Base-by-base conservation (phyloP, 805 yeast species). In the Scheffersomyces stipitis region DNA sequence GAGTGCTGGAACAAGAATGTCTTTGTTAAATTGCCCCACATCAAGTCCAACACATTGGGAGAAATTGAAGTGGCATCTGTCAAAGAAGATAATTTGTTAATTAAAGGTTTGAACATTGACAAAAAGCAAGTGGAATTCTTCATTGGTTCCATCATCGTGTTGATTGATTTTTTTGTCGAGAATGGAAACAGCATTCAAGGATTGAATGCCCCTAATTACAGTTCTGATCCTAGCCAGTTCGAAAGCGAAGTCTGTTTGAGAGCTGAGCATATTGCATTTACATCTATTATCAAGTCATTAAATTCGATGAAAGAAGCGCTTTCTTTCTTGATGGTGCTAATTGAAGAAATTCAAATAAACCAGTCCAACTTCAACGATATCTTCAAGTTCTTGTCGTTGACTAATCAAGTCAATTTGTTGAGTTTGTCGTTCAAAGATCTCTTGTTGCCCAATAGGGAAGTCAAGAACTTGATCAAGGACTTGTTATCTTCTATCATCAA, bases 181-280 rank as follows among this genome's bases (percentile, higher is more conserved):
- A 81, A 81, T 58, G 80, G 81, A 26, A 78, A 75, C 44, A 65
- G 63, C 13, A 79, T 80, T 37, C 83, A 81, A 12, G 83, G 86
- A 1, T 67, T 78, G 37, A 69, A 75, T 31, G 76, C 82, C n/a
- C 78, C 82, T 22, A 69, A 65, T 37, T 75, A 73, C 46, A 72
- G 75, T 33, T 65, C 75, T 16, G 79, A 73, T 41, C 71, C 76
- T 3, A 53, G 65, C 8, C 66, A 65, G 41, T 67, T 69, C 41
- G 78, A 73, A 62, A 78, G 66, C 29, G 91, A 85, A 46, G 79
- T 84, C 29, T 82, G 89, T 30, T 67, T 79, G 37, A 90, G 93
- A 60, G 96, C 96, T 1, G 99, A 93, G 57, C 89, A 87, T 51
- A 81, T 88, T 51, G 96, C 96, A 5, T 77, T 91, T 46, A 80